Conservation (phyloP, 305 asterid genomes). For the Nicotiana rustica region DNA sequence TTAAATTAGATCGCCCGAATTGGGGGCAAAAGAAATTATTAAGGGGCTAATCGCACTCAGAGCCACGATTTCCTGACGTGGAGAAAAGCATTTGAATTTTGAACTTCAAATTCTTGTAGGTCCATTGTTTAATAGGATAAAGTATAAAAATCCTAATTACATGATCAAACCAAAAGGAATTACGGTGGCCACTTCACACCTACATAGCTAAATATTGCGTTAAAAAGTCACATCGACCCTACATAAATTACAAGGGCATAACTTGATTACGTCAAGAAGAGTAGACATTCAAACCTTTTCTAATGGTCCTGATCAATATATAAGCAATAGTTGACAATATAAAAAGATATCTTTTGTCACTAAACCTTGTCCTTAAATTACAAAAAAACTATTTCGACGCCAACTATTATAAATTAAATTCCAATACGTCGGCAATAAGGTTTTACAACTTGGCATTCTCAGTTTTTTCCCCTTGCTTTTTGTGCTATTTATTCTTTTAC, state of each 20-base stretch:
- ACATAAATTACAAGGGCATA: neutral
- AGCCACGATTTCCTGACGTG: slow-evolving; percentile 36
- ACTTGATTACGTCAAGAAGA: neutral
- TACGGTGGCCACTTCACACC: neutral
- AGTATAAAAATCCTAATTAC: neutral
- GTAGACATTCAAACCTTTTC: slow-evolving; percentile 25
- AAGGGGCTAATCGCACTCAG: neutral
- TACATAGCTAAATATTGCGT: neutral
- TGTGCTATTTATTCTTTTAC: neutral
- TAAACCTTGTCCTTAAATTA: slow-evolving; percentile 14
- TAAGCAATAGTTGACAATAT: slow-evolving; percentile 6
- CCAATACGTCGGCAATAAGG: neutral
- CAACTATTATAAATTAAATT: neutral
- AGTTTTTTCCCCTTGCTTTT: neutral
- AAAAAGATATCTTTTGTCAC: neutral
- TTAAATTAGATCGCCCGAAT: too few species aligned
- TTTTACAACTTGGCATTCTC: neutral
- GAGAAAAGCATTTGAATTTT: neutral
- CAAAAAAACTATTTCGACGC: neutral
- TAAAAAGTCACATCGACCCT: neutral
- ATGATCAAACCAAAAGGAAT: neutral
- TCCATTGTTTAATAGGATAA: neutral
- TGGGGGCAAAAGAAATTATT: too few species aligned
- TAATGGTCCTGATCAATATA: neutral
- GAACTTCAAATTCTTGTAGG: neutral